These are phyloP conservation scores for Lepidium campestre DNA, from an alignment of 441 rosid genomes.

Conservation along the genomic window DNA sequence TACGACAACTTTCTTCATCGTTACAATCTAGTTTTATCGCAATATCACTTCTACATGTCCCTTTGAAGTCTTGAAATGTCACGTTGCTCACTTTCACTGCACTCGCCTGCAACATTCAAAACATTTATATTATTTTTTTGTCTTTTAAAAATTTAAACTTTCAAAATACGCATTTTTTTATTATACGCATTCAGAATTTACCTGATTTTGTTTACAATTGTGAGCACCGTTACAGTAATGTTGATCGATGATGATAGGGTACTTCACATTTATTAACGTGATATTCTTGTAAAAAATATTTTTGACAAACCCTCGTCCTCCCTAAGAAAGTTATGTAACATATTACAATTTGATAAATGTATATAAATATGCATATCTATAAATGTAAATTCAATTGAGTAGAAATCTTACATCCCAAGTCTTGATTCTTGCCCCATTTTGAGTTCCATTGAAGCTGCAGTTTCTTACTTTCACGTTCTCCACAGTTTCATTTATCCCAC, in stretches of 20 bases:
- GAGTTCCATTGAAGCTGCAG: constrained; percentile 6
- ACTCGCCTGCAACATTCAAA: background rate
- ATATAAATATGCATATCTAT: background rate
- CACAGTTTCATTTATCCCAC: background rate
- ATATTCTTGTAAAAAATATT: background rate
- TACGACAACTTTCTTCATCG: background rate
- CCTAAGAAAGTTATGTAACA: background rate
- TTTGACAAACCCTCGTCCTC: constrained; percentile 1
- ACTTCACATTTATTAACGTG: background rate
- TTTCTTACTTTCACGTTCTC: background rate
- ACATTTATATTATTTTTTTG: background rate
- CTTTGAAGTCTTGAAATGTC: background rate
- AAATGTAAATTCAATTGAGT: background rate
- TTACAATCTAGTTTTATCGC: constrained; percentile 17
- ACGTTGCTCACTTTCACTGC: constrained; percentile 10
- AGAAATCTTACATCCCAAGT: constrained; percentile 4
- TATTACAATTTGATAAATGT: background rate
- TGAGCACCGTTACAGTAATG: background rate
- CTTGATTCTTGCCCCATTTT: constrained; percentile 15
- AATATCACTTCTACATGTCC: background rate
- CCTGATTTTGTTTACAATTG: background rate
- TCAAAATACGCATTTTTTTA: too few species aligned
- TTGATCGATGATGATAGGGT: constrained; percentile 16
- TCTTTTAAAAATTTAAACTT: background rate
- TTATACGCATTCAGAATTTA: background rate